Conservation (phyloP, 1,284 basidiomycete species). For the Ceraceosorus guamensis region DNA sequence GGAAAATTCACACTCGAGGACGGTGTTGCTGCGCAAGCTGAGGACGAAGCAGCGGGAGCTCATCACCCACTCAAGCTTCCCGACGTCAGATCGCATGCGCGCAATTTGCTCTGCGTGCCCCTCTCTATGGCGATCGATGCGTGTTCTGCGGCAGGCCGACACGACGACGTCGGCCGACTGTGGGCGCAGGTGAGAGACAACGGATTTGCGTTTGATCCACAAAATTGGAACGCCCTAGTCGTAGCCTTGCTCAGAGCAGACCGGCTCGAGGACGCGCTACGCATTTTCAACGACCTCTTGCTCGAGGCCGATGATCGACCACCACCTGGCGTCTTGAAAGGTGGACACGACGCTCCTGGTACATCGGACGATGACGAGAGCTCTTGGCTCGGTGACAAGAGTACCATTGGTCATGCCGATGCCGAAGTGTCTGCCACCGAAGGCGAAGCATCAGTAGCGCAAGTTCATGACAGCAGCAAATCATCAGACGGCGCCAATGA, state of each 20-base stretch:
- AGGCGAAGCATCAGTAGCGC: too few species aligned
- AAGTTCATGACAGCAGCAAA: too few species aligned
- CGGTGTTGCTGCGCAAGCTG: background rate
- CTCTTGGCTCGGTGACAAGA: too few species aligned
- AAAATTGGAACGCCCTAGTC: constrained; percentile 85
- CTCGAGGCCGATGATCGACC: background rate
- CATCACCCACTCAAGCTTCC: background rate
- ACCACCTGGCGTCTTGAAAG: too few species aligned
- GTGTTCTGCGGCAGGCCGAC: constrained; percentile 51
- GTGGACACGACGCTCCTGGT: too few species aligned
- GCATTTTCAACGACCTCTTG: constrained; percentile 71
- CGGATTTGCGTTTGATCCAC: constrained; percentile 78
- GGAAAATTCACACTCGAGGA: background rate
- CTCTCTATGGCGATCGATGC: constrained; percentile 77
- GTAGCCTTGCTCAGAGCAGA: constrained; percentile 71
- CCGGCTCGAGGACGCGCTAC: constrained; percentile 71
- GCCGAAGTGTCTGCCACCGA: too few species aligned
- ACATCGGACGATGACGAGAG: too few species aligned
- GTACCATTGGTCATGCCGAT: too few species aligned
- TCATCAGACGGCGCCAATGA: too few species aligned
- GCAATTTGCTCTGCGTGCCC: constrained; percentile 66
- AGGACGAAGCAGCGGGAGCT: background rate
- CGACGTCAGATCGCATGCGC: constrained; percentile 15
- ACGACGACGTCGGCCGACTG: constrained; percentile 60
- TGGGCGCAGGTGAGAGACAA: constrained; percentile 63